phyloP scores from a whole-genome alignment of 2,329 filamentous ascomycete species.

The Clarireedia homoeocarpa region DNA sequence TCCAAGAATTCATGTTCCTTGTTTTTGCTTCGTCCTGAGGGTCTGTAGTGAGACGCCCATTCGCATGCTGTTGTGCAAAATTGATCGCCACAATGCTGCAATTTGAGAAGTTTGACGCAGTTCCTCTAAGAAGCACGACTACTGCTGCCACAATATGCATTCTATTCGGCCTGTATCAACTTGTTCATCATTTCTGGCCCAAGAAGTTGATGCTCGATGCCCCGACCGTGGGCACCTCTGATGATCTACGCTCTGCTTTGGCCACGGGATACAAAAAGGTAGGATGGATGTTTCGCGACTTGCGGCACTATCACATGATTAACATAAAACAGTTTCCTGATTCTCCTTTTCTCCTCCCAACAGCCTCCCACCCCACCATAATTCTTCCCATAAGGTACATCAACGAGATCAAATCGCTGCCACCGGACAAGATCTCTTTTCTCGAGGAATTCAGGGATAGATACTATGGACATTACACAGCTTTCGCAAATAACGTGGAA shows the following conservation, averaged over 20 bases:
- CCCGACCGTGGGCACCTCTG: background rate
- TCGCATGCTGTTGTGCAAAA: no score
- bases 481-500: background rate
- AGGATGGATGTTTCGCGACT: background rate
- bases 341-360: background rate
- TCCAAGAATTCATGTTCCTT: no score
- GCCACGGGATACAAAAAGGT: background rate
- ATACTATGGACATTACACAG: constrained; percentile 3
- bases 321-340: background rate
- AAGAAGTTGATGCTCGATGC: background rate
- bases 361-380: background rate
- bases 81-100: background rate
- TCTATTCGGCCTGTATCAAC: background rate
- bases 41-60: no score
- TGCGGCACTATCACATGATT: background rate
- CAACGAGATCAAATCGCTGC: constrained; percentile 5
- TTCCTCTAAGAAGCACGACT: background rate
- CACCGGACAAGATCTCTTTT: constrained; percentile 1
- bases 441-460: constrained; percentile 1
- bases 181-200: background rate
- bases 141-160: background rate
- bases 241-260: constrained; percentile 1
- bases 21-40: no score
- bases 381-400: constrained; percentile 4
- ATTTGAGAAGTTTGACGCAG: background rate